Base-by-base conservation (phyloP, 768 basidiomycete species). In the Trametes cingulata region DNA sequence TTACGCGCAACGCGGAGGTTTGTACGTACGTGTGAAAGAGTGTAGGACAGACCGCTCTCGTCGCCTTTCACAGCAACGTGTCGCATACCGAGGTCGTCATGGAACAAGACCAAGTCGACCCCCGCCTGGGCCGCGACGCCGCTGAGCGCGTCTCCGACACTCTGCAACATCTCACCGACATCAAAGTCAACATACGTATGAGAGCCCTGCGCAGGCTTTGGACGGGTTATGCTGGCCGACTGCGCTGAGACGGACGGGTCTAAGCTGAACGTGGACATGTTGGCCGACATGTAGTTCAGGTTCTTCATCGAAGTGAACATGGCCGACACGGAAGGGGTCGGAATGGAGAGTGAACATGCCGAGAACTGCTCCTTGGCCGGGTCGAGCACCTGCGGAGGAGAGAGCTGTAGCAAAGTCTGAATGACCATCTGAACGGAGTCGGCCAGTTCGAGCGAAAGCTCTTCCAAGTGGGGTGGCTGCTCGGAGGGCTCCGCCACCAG, bases 331-430 rank as follows among this genome's bases (percentile, higher is more conserved):
- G 89, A 92, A 6, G 93, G 84, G 0, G 91, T 91, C 10, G 95
- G 95, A 43, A 97, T 84, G 37, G 91, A 87, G 24, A 98, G 74
- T 1, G 93, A 84, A 72, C 92, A 96, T 24, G 92, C 89, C 1
- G 94, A 90, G 69, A 94, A 90, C 70, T 95, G 94, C 69, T 98
- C 95, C 72, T 91, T 95, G 2, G 90, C 87, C n/a, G 91, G 85
- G 70, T 97, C 94, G 46, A 97, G 81, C 19, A 97, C 77, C 73
- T 98, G 95, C 0, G 90, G 85, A 3, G 95, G 94, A 0, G 91
- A 91, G 63, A 97, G 80, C 68, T 95, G 93, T 2, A 97, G 82
- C 65, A 98, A 83, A 1, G 92, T 95, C 71, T 97, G 93, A 39
- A 96, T 88, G 59, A 92, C 85, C 77, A 90, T 85, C 76, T 97